Percentiles rank a stretch among this genome's conserved stretches.
Evolutionary conservation across 1,284 basidiomycete species (phyloP).

Genomic region (Ceratobasidium theobromae): DNA sequence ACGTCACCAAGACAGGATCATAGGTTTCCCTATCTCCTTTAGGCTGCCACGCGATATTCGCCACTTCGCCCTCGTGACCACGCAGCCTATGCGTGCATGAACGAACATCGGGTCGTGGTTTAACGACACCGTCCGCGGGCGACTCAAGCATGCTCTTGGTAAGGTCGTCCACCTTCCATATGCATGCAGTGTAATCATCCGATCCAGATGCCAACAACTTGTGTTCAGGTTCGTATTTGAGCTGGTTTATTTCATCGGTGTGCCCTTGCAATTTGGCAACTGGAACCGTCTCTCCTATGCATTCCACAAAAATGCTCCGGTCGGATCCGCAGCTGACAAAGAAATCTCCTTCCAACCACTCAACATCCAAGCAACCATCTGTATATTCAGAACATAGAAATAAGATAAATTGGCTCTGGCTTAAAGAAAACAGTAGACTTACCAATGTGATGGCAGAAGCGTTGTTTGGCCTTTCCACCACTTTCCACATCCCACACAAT

Average conservation of each 20-base stretch:
- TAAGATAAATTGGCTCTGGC: too few species aligned
- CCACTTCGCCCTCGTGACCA: conserved; percentile 69
- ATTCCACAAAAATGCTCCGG: conserved; percentile 35
- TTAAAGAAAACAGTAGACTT: conserved; percentile 36
- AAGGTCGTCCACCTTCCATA: conserved; percentile 59
- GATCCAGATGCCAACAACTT: conserved; percentile 76
- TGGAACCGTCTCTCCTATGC: conserved; percentile 23
- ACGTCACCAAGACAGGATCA: conserved; percentile 68
- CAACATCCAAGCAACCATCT: conserved; percentile 79
- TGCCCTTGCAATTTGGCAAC: conserved; percentile 56
- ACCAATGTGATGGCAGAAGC: conserved; percentile 66
- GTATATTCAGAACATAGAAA: too few species aligned
- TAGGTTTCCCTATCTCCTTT: conserved; percentile 48
- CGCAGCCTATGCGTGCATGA: conserved; percentile 42
- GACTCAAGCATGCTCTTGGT: conserved; percentile 10
- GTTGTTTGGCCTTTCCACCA: conserved; percentile 54
- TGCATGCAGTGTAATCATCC: conserved; percentile 72
- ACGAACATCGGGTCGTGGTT: conserved; percentile 41
- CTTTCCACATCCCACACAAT: conserved; percentile 75
- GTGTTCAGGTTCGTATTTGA: conserved; percentile 64
- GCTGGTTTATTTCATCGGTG: conserved; percentile 72
- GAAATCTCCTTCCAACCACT: conserved; percentile 71
- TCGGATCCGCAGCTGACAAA: conserved; percentile 79
- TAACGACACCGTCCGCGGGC: conserved; percentile 34
- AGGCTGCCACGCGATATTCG: conserved; percentile 72